Evolutionary conservation across 2,329 filamentous ascomycete genomes (phyloP).

Genomic region (Aphanoascus verrucosus): DNA sequence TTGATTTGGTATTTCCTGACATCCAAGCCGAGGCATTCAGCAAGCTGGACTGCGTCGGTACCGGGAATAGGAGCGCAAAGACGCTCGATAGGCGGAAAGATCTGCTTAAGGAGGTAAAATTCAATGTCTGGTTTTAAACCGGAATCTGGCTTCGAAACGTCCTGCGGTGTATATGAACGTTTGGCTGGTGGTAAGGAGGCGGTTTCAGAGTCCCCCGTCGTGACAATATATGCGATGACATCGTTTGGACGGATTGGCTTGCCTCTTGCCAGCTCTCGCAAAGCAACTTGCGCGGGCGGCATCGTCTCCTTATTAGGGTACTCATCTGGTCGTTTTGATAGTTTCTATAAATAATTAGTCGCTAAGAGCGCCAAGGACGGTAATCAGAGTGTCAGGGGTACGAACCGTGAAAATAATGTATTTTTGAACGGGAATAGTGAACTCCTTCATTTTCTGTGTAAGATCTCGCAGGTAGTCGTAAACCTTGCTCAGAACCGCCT

Average conservation of each 20-base stretch:
- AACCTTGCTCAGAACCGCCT: constrained; percentile 76
- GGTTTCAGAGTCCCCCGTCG: constrained; percentile 53
- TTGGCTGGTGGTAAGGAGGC: constrained; percentile 59
- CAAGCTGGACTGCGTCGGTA: constrained; percentile 79
- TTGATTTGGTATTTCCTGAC: constrained; percentile 72
- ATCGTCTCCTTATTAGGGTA: constrained; percentile 92
- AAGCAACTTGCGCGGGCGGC: constrained; percentile 92
- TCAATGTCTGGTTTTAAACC: constrained; percentile 81
- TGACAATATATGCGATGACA: constrained; percentile 93
- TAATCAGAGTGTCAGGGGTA: neutral
- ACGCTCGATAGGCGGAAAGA: constrained; percentile 93
- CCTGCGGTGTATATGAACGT: constrained; percentile 76
- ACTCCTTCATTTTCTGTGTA: constrained; percentile 75
- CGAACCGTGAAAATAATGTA: constrained; percentile 87
- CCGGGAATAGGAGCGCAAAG: constrained; percentile 91
- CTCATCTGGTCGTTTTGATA: constrained; percentile 84
- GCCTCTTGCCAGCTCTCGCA: constrained; percentile 75
- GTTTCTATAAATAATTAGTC: constrained; percentile 47
- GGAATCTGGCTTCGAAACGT: constrained; percentile 67
- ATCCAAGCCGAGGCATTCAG: constrained; percentile 88
- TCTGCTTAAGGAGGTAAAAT: constrained; percentile 96
- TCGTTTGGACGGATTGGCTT: constrained; percentile 86
- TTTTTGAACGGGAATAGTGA: constrained; percentile 63
- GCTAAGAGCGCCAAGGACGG: neutral
- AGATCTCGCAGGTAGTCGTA: constrained; percentile 86